Percentiles rank a stretch among this genome's conserved stretches.
phyloP scores from a whole-genome alignment of 306 rosid species.

The Quercus aquifolioides region DNA sequence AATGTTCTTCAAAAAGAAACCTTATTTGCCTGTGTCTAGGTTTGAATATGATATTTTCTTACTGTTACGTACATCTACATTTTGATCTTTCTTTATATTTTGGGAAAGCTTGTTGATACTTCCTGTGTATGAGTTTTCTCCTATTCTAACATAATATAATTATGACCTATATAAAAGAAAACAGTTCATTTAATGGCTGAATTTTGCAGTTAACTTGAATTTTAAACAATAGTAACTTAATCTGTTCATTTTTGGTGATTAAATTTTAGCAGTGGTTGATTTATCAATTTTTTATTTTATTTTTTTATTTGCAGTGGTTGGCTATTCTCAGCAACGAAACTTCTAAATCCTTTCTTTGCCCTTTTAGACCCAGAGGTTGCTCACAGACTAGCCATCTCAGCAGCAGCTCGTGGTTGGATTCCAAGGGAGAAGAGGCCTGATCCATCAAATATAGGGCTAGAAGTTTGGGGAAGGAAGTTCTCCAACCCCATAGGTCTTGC shows the following conservation, averaged over 20 bases:
- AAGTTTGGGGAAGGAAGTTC: constrained; percentile 99
- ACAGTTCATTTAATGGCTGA: neutral
- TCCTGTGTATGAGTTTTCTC: neutral
- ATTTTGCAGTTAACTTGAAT: constrained; percentile 8
- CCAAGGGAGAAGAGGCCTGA: constrained; percentile 94
- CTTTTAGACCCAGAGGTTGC: constrained; percentile 92
- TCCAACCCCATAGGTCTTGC: constrained; percentile 96
- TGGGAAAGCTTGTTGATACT: neutral
- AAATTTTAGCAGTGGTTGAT: constrained; percentile 69
- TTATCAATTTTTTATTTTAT: too few species aligned
- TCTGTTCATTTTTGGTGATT: constrained; percentile 28
- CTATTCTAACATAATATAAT: neutral
- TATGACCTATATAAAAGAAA: neutral
- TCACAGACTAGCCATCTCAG: constrained; percentile 76
- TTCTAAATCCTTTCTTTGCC: constrained; percentile 88
- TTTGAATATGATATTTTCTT: neutral
- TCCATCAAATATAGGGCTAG: constrained; percentile 60
- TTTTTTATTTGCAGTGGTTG: constrained; percentile 68
- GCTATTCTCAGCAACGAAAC: constrained; percentile 92
- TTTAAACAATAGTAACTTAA: constrained; percentile 13
- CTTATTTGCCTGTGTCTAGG: neutral
- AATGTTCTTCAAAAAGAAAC: neutral
- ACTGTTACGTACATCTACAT: neutral
- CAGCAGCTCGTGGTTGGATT: constrained; percentile 97
- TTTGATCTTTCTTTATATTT: neutral